phyloP scores from a whole-genome alignment of 208 protist species.

The Leptomonas pyrrhocoris region DNA sequence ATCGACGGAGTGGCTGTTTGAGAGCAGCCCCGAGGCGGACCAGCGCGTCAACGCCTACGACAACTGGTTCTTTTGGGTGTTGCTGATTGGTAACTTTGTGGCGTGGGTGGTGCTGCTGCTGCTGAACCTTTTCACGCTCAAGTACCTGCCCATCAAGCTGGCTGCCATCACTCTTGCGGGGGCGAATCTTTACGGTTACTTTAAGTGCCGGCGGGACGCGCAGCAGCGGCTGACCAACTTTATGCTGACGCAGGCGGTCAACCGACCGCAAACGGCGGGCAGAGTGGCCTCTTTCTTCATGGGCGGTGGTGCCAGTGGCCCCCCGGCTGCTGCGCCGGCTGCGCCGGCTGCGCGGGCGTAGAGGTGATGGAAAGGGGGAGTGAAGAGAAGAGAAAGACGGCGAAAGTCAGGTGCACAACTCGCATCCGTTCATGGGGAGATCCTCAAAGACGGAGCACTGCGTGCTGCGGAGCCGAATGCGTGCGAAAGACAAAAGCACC shows the following conservation, averaged over 20 bases:
- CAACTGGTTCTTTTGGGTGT: constrained; percentile 87
- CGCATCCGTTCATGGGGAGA: too few species aligned
- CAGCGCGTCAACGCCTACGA: constrained; percentile 78
- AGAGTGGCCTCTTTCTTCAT: constrained; percentile 45
- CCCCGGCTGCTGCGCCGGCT: not conserved
- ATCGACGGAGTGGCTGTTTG: constrained; percentile 92
- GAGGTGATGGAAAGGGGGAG: not conserved
- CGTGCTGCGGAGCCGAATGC: too few species aligned
- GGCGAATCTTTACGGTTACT: constrained; percentile 81
- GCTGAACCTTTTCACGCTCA: constrained; percentile 73
- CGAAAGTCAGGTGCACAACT: too few species aligned
- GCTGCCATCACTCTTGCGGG: constrained; percentile 60
- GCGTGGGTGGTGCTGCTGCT: constrained; percentile 72
- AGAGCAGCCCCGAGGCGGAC: constrained; percentile 78
- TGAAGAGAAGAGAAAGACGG: not conserved
- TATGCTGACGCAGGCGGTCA: constrained; percentile 56
- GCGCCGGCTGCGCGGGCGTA: constrained; percentile 3
- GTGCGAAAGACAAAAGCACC: too few species aligned
- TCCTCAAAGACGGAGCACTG: not conserved
- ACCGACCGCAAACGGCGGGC: constrained; percentile 49
- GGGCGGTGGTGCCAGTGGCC: not conserved
- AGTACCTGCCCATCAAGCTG: constrained; percentile 65
- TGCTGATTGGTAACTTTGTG: constrained; percentile 45
- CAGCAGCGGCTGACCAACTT: constrained; percentile 62
- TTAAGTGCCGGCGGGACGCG: constrained; percentile 86